A percentile compares a stretch with the other conserved stretches of the same genome.
Evolutionary conservation across 2,329 filamentous ascomycete genomes (phyloP).

Genomic region (Neophaeococcomyces mojaviensis): DNA sequence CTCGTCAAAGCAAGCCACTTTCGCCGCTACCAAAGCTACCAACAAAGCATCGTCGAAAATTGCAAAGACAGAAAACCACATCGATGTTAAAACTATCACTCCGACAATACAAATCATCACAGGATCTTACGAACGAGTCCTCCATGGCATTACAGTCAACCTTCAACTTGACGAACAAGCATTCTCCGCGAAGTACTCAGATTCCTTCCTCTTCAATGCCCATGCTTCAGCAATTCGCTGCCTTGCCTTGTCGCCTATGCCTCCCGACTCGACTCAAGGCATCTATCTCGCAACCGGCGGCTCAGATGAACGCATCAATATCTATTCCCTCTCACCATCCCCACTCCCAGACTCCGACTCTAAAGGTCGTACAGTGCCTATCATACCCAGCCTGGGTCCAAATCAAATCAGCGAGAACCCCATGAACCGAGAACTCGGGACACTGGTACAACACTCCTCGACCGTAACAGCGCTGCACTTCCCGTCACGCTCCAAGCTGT

Average conservation of each 20-base stretch:
- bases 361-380: slow-evolving; percentile 36
- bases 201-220: slow-evolving; percentile 92
- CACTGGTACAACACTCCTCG: slow-evolving; percentile 76
- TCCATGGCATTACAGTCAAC: slow-evolving; percentile 82
- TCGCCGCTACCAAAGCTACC: slow-evolving; percentile 8
- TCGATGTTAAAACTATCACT: slow-evolving; percentile 32
- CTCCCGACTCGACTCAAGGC: slow-evolving; percentile 61
- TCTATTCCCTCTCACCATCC: slow-evolving; percentile 77
- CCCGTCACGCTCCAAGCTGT: slow-evolving; percentile 75
- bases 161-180: slow-evolving; percentile 39
- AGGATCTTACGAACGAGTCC: slow-evolving; percentile 86
- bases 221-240: slow-evolving; percentile 86
- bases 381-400: slow-evolving; percentile 60
- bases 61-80: slow-evolving; percentile 25
- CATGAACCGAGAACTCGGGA: slow-evolving; percentile 80
- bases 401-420: slow-evolving; percentile 74
- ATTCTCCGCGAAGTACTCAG: slow-evolving; percentile 59
- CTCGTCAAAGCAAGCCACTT: slow-evolving; percentile 28
- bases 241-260: slow-evolving; percentile 73
- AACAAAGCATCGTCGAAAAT: slow-evolving; percentile 18
- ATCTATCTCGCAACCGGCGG: slow-evolving; percentile 83
- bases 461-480: slow-evolving; percentile 74
- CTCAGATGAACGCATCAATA: slow-evolving; percentile 89
- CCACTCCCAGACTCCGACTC: slow-evolving; percentile 50
- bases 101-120: slow-evolving; percentile 73